Evolutionary conservation across 2,329 filamentous ascomycete genomes (phyloP).

Genomic region (Dichotomopilus funicola): DNA sequence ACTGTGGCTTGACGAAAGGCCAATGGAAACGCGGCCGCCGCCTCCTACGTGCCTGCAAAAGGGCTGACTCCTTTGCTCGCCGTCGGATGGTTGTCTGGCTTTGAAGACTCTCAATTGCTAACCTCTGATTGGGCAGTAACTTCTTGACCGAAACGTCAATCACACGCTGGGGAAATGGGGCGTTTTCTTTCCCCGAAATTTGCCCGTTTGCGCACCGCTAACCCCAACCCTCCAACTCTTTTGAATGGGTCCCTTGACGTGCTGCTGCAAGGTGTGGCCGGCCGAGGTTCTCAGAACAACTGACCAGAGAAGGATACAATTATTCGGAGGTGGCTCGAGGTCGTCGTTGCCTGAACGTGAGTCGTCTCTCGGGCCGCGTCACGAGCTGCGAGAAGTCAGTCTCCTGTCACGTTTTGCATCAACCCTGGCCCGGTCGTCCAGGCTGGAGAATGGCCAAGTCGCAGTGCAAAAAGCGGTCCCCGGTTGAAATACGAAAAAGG

Average conservation of each 20-base stretch:
- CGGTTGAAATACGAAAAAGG: not conserved
- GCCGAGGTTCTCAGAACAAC: not conserved
- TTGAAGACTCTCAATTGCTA: not conserved
- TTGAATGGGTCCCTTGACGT: not conserved
- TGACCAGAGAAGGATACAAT: too few relatives aligned
- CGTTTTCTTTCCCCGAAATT: not conserved
- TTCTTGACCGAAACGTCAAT: slow-evolving; percentile 3
- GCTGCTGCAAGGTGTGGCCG: not conserved
- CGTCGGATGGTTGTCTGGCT: not conserved
- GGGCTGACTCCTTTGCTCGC: not conserved
- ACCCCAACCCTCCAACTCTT: not conserved
- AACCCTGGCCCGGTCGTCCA: not conserved
- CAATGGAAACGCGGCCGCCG: slow-evolving; percentile 7
- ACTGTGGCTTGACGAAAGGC: slow-evolving; percentile 4
- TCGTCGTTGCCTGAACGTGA: too few relatives aligned
- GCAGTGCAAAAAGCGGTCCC: not conserved
- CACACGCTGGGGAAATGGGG: not conserved
- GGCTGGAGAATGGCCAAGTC: not conserved
- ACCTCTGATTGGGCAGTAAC: not conserved
- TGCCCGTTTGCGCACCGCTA: not conserved
- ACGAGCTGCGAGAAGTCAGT: too few relatives aligned
- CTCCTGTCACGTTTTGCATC: too few relatives aligned
- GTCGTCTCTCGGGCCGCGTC: too few relatives aligned
- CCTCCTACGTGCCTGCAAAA: not conserved
- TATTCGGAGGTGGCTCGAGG: too few relatives aligned